Evolutionary conservation across 495 filamentous ascomycete genomes (phyloP).

Genomic region (Xylaria longipes): DNA sequence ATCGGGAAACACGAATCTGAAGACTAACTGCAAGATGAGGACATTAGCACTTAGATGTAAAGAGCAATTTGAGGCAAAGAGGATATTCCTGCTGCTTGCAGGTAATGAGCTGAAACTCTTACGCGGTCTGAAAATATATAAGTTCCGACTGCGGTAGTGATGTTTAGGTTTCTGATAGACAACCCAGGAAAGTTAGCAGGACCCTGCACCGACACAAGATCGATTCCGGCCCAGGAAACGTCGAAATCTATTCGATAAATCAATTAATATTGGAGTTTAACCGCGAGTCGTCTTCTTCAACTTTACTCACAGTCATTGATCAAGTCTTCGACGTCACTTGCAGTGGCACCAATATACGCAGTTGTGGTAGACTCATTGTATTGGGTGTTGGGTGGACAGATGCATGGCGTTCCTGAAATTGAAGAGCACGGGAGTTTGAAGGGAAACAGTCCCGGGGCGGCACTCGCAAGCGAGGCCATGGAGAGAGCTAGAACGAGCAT

Average conservation of each 20-base stretch:
- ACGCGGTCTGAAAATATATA: conserved; percentile 16
- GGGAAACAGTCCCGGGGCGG: background rate
- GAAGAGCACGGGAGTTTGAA: conserved; percentile 16
- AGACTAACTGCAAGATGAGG: background rate
- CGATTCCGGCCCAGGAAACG: background rate
- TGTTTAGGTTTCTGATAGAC: conserved; percentile 9
- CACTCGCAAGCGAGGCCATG: background rate
- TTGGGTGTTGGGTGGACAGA: conserved; percentile 5
- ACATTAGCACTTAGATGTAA: background rate
- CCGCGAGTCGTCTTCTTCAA: background rate
- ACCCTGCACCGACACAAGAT: background rate
- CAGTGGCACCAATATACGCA: conserved; percentile 12
- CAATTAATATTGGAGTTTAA: background rate
- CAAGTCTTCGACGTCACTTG: background rate
- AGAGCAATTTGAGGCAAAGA: too few species aligned
- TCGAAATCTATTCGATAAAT: conserved; percentile 5
- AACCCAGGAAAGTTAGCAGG: conserved; percentile 14
- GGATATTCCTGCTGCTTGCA: background rate
- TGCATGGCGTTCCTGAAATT: conserved; percentile 14
- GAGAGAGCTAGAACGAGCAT: conserved; percentile 2
- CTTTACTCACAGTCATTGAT: conserved; percentile 20
- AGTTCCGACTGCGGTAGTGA: conserved; percentile 5
- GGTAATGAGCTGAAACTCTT: background rate
- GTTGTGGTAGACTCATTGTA: conserved; percentile 13
- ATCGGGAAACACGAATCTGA: conserved; percentile 12